These are phyloP conservation scores for Trametes elegans DNA, from an alignment of 768 basidiomycete species.

Conservation along the genomic window DNA sequence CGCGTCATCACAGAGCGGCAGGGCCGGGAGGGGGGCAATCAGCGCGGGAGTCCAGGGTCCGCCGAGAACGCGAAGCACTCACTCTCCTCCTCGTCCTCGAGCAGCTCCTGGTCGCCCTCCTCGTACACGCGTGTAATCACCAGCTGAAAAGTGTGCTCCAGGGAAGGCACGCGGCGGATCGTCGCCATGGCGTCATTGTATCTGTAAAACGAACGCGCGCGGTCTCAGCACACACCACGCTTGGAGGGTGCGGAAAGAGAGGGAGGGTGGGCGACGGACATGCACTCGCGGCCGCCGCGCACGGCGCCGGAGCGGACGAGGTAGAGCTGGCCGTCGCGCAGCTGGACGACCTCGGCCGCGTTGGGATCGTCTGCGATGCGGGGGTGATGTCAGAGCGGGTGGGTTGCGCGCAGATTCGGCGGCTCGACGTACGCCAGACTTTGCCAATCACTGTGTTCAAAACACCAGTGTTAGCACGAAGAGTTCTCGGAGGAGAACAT, in stretches of 20 bases:
- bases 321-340: slow-evolving; percentile 87
- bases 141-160: slow-evolving; percentile 83
- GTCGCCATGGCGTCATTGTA: slow-evolving; percentile 96
- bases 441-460: slow-evolving; percentile 69
- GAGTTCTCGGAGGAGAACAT: not conserved
- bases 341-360: slow-evolving; percentile 92
- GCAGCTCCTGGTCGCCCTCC: slow-evolving; percentile 91
- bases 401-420: not conserved
- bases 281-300: slow-evolving; percentile 94
- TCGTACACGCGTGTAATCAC: slow-evolving; percentile 97
- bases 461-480: slow-evolving; percentile 21
- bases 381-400: slow-evolving; percentile 27
- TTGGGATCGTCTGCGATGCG: slow-evolving; percentile 78
- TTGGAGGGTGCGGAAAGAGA: not conserved
- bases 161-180: slow-evolving; percentile 75
- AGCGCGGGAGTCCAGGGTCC: no score
- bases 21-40: not conserved
- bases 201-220: slow-evolving; percentile 39
- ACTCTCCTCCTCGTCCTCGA: slow-evolving; percentile 95
- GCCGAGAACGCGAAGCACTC: slow-evolving; percentile 28
- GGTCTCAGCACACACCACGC: not conserved
- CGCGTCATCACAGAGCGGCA: slow-evolving; percentile 5
- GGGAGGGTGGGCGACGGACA: slow-evolving; percentile 52
- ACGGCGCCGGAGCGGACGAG: slow-evolving; percentile 90
- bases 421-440: slow-evolving; percentile 82